Evolutionary conservation across 441 rosid species (phyloP), one percentile per base, ranked within the genome.

Genomic region (Rhodomyrtus psidioides): DNA sequence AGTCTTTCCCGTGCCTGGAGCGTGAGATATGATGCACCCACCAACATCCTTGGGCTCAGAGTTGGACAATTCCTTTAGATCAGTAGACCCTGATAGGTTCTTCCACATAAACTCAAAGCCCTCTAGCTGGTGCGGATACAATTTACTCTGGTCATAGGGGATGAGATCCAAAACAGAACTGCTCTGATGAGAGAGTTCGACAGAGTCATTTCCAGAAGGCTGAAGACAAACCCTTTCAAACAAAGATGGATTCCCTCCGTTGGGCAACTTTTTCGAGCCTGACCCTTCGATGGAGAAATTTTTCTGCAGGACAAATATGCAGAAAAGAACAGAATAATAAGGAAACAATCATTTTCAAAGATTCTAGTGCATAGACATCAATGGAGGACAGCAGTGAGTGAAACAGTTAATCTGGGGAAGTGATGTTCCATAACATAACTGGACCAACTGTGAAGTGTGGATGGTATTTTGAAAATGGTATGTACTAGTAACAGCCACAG

Each of bases 1-100:
- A 76, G 98, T 93, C 87, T 96, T 96, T 54, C 97, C 98, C 0
- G 98, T 95, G 62, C 98, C 97, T 4, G 97, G 97, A 83, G 98
- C 97, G 30, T 96, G 98, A 8, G 98, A 94, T 86, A 96, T 93
- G 51, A 96, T 91, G 87, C 98, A 96, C 28, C 98, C 98, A 82
- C 91, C 87, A 13, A 86, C 89, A 19, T 89, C 79, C 4, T 39
- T 70, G 21, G 89, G 28, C 85, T 86, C 14, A 81, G 83, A 59
- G 85, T 83, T 70, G 84, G 91, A 88, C 87, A 95, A 84, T 89
- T 94, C 90, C 6, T 92, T 87, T 30, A 93, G 90, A 53, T 81
- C 6, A 24, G 91, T 92, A 10, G 91, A 92, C 26, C 98, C 98
- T 0, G 93, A 97, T 53, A 96, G 79, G 51, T 92, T 96, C 83